Base-by-base conservation (phyloP, 1,284 basidiomycete species). In the Mycena citricolor region DNA sequence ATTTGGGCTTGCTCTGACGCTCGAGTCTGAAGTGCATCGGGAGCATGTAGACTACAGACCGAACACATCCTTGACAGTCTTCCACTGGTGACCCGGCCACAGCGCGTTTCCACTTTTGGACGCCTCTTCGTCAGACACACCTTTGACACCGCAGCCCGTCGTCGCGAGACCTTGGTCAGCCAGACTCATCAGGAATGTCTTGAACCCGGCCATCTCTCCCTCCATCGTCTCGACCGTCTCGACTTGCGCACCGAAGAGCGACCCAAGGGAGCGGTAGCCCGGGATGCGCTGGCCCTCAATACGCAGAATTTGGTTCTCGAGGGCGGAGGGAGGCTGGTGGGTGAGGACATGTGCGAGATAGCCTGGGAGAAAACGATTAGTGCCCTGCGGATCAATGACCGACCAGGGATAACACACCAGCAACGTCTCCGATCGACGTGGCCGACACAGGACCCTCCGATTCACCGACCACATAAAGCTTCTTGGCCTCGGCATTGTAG, bases 281-380 rank as follows among this genome's bases (percentile, higher is more conserved):
- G n/a, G n/a, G 21, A 39, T 22, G 4, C 52, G 38, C 5, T 62
- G 51, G 16, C 63, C 66, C 46, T 65, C 47, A 39, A 67, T 50
- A 10, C 57, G 55, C 32, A 67, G 44, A 17, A 37, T 40, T 5
- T 41, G 46, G 49, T 62, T 54, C 2, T 52, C 39, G 8, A 63
- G 49, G 13, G 54, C 33, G 13, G 56, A 38, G 14, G 57, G 48
- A 0, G 63, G 51, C n/a, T 56, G 43, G 8, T 52, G 49, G 12
- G 63, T 64, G 14, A 66, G 44, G 21, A 62, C 43, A 41, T 65
- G 55, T 3, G 56, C 60, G 26, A 62, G 41, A 41, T 62, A 68
- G 11, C 57, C 58, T 54, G 41, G 39, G 16, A 36, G 20, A 36
- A 21, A 17, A 29, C 7, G 29, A 2, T 29, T 16, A 13, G 24